phyloP scores from a whole-genome alignment of 1,284 basidiomycete genomes.

The Pholiota adiposa region DNA sequence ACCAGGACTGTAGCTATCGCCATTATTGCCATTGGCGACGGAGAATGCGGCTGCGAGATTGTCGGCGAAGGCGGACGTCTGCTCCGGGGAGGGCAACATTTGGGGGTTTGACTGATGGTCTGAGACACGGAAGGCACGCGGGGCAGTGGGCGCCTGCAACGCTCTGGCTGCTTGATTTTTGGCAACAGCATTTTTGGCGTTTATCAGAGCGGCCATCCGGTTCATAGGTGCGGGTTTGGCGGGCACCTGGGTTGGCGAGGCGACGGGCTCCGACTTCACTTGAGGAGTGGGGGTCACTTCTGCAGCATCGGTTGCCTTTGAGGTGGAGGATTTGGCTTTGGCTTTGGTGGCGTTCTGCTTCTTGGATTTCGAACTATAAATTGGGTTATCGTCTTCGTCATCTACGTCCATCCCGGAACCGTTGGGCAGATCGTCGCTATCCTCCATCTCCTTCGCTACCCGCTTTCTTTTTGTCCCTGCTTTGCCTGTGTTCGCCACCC shows the following conservation, averaged over 20 bases:
- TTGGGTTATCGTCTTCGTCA: constrained; percentile 6
- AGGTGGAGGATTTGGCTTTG: constrained; percentile 7
- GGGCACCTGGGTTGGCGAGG: background rate
- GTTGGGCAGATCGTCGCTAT: constrained; percentile 11
- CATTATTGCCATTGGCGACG: background rate
- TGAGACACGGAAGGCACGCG: background rate
- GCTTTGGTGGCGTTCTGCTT: constrained; percentile 8
- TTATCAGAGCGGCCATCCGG: constrained; percentile 17
- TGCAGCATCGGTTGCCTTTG: constrained; percentile 3
- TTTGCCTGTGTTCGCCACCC: background rate
- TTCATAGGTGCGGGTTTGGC: constrained; percentile 2
- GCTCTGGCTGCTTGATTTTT: constrained; percentile 10
- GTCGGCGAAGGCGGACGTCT: constrained; percentile 13
- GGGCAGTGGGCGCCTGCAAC: background rate
- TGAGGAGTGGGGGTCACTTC: background rate
- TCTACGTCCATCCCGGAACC: constrained; percentile 14
- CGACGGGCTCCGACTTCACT: constrained; percentile 13
- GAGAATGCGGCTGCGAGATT: background rate
- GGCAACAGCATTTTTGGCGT: constrained; percentile 12
- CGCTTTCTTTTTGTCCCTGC: constrained; percentile 24
- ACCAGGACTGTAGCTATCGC: background rate
- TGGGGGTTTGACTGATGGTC: constrained; percentile 7
- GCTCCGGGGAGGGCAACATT: constrained; percentile 20
- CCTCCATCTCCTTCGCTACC: background rate
- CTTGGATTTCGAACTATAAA: background rate